Evolutionary conservation across 2,329 filamentous ascomycete species (phyloP).

Genomic region (Myotisia sp.): DNA sequence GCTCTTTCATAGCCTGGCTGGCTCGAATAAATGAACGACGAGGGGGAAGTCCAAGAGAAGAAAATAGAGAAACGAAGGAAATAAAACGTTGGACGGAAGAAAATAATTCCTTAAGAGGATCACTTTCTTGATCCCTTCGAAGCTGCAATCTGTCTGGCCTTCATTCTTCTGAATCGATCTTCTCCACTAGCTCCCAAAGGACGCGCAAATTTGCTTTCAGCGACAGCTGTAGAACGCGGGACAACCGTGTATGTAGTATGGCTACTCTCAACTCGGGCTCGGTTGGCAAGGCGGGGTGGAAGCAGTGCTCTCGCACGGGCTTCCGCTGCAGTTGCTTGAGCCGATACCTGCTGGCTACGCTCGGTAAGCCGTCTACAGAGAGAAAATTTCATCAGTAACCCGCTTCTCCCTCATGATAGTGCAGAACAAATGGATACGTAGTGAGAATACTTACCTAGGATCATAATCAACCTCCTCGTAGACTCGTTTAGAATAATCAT

Average conservation of each 20-base stretch:
- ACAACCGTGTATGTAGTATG: slow-evolving; percentile 49
- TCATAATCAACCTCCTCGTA: slow-evolving; percentile 46
- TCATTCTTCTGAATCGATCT: slow-evolving; percentile 36
- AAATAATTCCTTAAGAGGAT: not conserved
- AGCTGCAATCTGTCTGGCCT: slow-evolving; percentile 33
- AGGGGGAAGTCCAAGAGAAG: slow-evolving; percentile 1
- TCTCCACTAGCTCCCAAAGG: slow-evolving; percentile 34
- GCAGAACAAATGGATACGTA: not conserved
- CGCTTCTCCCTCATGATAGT: slow-evolving; percentile 3
- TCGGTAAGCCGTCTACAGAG: slow-evolving; percentile 23
- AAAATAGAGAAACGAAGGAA: not conserved
- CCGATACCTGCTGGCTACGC: slow-evolving; percentile 19
- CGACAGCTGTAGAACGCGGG: slow-evolving; percentile 41
- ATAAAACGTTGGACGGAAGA: not conserved
- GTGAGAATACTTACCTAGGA: slow-evolving; percentile 31
- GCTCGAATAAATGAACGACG: not conserved
- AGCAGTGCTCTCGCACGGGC: slow-evolving; percentile 40
- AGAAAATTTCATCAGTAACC: slow-evolving; percentile 11
- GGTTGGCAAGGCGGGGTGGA: slow-evolving; percentile 39
- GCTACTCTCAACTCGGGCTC: slow-evolving; percentile 45
- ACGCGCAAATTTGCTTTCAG: slow-evolving; percentile 32
- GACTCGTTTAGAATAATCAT: slow-evolving; percentile 80
- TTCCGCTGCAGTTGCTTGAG: slow-evolving; percentile 32
- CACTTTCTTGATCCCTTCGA: slow-evolving; percentile 28
- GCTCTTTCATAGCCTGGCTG: slow-evolving; percentile 1